Base-by-base conservation (phyloP, 225 moss, liverwort and hornwort species). In the Polytrichum formosum region DNA sequence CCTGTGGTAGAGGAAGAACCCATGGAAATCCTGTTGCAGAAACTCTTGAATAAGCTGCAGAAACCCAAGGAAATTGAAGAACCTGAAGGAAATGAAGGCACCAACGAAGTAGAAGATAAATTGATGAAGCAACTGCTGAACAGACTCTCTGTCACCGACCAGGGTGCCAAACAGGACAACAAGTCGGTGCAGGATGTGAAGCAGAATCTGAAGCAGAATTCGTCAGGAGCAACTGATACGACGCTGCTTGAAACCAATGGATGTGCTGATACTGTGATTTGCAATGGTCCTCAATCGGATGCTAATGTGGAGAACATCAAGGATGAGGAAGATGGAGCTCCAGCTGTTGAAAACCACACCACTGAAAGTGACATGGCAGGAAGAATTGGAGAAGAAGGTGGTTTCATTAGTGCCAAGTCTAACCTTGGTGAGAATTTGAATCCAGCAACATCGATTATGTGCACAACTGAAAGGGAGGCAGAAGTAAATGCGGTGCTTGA, bases 31-130 rank as follows among this genome's bases (percentile, higher is more conserved):
- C 56, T 69, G 4, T 27, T 58, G 7, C 69, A 29, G 22, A 69
- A 69, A 56, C 69, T 58, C 22, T 69, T 69, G 56, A 55, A 69
- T 20, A 29, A 31, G 21, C 19, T 69, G n/a, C 66, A 31, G 21
- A 26, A 58, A 58, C 28, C 56, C 22, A 22, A 67, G 37, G 56
- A 29, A 6, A n/a, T 16, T 46, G 46, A 46, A 46, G 16, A 46
- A 46, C 46, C 13, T 46, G 46, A 46, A 46, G 46, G 46, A 46
- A 4, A 4, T 46, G 46, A 13, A 46, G 10, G 3, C 46, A 46
- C 46, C 46, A 13, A 46, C 16, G 13, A 13, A 28, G 65, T 65
- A 18, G 20, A n/a, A 29, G 29, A 20, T n/a, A 65, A 31, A 13
- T 31, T 65, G 65, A n/a, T 33, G 65, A 65, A 29, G 31, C 28